Percentiles rank a stretch among this genome's conserved stretches.
These are phyloP conservation scores for Ophioceras dolichostomum DNA, from an alignment of 2,329 filamentous ascomycete genomes.

Conservation along the genomic window DNA sequence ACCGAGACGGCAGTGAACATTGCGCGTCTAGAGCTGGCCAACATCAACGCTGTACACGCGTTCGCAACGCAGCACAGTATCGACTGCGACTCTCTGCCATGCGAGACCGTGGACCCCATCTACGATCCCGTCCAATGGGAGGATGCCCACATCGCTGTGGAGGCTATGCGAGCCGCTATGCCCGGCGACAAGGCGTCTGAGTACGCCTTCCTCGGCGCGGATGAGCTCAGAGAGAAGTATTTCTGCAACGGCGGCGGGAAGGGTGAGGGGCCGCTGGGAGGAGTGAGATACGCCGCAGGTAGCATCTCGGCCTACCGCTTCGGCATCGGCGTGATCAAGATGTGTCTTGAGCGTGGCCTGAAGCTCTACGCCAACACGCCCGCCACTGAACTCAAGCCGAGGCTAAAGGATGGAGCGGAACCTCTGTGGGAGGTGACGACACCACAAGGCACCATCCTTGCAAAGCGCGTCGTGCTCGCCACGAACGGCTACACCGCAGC, in stretches of 20 bases:
- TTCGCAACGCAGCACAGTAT: conserved; percentile 36
- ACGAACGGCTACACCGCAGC: conserved; percentile 40
- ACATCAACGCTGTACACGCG: conserved; percentile 40
- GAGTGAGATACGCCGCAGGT: conserved; percentile 30
- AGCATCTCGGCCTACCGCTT: conserved; percentile 27
- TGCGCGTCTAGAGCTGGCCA: conserved; percentile 36
- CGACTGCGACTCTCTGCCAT: conserved; percentile 33
- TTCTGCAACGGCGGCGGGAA: conserved; percentile 17
- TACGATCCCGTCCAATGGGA: conserved; percentile 34
- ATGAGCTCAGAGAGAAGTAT: conserved; percentile 28
- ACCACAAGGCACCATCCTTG: conserved; percentile 24
- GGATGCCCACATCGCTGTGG: conserved; percentile 23
- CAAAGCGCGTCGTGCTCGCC: conserved; percentile 32
- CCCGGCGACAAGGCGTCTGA: conserved; percentile 25
- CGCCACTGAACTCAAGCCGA: conserved; percentile 15
- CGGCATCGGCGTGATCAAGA: conserved; percentile 27
- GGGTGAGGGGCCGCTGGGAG: conserved; percentile 11
- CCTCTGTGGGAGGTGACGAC: conserved; percentile 28
- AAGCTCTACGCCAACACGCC: conserved; percentile 42
- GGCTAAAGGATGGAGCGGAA: conserved; percentile 4
- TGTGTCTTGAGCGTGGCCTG: conserved; percentile 27
- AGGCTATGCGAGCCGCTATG: conserved; percentile 30
- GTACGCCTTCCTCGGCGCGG: conserved; percentile 29
- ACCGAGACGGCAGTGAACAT: conserved; percentile 34
- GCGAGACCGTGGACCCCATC: conserved; percentile 44